Conservation (phyloP, 768 basidiomycete species). For the Cyclocybe cylindracea region DNA sequence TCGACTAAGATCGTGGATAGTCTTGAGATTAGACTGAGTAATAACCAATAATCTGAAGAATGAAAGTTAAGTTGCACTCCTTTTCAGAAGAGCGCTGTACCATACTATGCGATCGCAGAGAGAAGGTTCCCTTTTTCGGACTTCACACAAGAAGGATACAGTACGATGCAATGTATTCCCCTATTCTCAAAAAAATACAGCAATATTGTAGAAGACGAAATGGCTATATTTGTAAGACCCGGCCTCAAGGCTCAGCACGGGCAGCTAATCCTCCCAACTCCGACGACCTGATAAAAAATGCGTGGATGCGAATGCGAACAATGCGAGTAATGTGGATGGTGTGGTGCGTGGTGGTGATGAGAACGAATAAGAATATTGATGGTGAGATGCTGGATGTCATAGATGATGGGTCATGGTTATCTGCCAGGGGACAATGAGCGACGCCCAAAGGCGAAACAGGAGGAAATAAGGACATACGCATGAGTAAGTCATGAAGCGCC, state of each 20-base stretch:
- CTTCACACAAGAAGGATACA: background rate
- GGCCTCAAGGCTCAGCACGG: conserved; percentile 7
- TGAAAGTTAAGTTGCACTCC: too few species aligned
- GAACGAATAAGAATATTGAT: background rate
- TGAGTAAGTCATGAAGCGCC: background rate
- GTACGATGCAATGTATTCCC: background rate
- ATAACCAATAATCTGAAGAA: too few species aligned
- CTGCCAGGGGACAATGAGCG: background rate
- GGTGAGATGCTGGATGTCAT: background rate
- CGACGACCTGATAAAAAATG: background rate
- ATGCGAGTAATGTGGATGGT: background rate
- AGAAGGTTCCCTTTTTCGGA: too few species aligned
- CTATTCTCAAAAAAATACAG: conserved; percentile 3
- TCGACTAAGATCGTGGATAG: too few species aligned
- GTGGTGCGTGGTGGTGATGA: background rate
- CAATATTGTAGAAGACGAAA: conserved; percentile 12
- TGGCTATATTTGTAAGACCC: conserved; percentile 9
- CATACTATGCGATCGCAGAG: too few species aligned
- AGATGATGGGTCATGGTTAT: background rate
- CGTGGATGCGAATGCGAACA: background rate
- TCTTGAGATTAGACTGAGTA: too few species aligned
- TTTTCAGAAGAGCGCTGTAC: too few species aligned
- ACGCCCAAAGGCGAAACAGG: background rate
- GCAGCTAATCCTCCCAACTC: background rate
- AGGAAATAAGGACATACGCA: background rate